These are phyloP conservation scores for Panicum hallii DNA, from an alignment of 202 grass and related monocot species.

Conservation along the genomic window DNA sequence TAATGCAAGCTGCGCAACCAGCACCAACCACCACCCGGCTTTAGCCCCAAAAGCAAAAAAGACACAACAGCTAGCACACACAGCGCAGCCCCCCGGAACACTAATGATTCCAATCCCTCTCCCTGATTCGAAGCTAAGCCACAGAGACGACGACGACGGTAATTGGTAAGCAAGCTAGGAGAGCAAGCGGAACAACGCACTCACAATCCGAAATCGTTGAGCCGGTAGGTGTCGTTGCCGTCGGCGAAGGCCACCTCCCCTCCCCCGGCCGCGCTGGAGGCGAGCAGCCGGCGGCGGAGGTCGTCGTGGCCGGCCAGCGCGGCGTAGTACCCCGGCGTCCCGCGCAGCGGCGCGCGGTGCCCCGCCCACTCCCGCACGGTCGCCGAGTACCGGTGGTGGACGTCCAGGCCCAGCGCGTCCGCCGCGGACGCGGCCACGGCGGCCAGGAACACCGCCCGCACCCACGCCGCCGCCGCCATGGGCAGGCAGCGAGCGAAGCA, in stretches of 20 bases:
- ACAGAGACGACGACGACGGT: background rate
- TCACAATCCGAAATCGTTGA: slow-evolving; percentile 82
- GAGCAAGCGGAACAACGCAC: background rate
- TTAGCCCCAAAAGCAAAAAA: slow-evolving; percentile 37
- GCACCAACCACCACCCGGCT: slow-evolving; percentile 45
- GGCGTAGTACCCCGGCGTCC: slow-evolving; percentile 75
- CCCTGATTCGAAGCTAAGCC: slow-evolving; percentile 26
- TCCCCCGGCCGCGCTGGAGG: background rate
- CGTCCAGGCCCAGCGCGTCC: slow-evolving; percentile 66
- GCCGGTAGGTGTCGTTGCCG: slow-evolving; percentile 66
- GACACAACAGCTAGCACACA: background rate
- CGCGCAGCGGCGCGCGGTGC: slow-evolving; percentile 47
- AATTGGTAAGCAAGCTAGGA: background rate
- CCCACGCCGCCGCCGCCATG: slow-evolving; percentile 4
- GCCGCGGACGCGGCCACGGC: slow-evolving; percentile 12
- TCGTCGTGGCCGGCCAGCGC: slow-evolving; percentile 78
- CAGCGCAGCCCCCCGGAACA: background rate
- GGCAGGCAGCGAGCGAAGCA: background rate
- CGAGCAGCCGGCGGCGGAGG: slow-evolving; percentile 57
- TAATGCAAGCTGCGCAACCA: slow-evolving; percentile 78
- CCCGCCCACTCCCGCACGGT: slow-evolving; percentile 62
- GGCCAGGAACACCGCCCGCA: slow-evolving; percentile 15
- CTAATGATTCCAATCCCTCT: slow-evolving; percentile 19
- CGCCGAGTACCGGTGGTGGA: slow-evolving; percentile 89
- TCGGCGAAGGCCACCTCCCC: slow-evolving; percentile 69